Evolutionary conservation across 208 protist species (phyloP), one percentile per base, ranked within the genome.

Genomic region (Trypanosoma grayi): DNA sequence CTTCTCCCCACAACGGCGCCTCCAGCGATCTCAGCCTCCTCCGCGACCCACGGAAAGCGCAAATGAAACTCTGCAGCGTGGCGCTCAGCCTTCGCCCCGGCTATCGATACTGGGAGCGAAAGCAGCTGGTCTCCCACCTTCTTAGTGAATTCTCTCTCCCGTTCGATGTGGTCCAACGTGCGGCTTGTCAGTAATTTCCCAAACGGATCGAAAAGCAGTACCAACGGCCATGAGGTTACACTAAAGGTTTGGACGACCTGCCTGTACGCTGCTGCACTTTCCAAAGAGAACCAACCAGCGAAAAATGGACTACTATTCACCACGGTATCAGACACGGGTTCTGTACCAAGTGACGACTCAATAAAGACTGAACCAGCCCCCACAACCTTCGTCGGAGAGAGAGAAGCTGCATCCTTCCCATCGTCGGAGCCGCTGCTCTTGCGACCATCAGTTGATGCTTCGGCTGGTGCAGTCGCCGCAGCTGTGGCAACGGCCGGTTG

Each of bases 211-310:
- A 92, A 53, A 16, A 92, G 72, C 20, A 88, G 36, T 9, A 92
- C 79, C 0, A 77, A 55, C 7, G 85, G 85, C 85, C 81, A 92
- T 10, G 66, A 66, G 28, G 66, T 68, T 20, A 87, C 34, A 11
- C 64, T 67, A 54, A 62, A 81, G 11, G 68, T 46, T 39, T 77
- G 64, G 53, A 88, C 67, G 18, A 86, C 56, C 25, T 78, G 73
- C 14, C 75, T 79, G 62, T 83, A 92, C 18, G 76, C 77, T 27
- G 70, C 69, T 28, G 62, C 60, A 66, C 75, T 85, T 58, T 86
- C 73, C 34, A 88, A 69, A 34, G 55, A 60, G 51, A 83, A 76
- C 85, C 85, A 92, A 20, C 81, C 81, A 25, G 73, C 85, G 72
- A 81, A 86, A 50, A 73, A 76, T n/a, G 70, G 66, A 58, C 71